Conservation (phyloP, 805 yeast genomes). For the Teunomyces pallodes region DNA sequence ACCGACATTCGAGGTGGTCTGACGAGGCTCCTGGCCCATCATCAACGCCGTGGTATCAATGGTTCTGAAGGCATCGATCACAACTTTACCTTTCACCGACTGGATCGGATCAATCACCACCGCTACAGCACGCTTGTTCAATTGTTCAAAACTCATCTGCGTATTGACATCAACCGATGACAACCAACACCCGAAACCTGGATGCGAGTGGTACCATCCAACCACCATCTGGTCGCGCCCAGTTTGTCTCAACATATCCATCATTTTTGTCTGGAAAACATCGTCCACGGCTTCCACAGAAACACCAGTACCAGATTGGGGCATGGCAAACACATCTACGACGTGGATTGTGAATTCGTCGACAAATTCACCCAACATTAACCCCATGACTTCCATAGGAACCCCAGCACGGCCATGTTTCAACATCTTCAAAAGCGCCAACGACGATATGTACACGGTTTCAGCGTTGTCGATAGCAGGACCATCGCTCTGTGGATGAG, state of each 20-base stretch:
- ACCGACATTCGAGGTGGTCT: conserved; percentile 93
- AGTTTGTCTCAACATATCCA: conserved; percentile 98
- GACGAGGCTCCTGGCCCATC: conserved; percentile 98
- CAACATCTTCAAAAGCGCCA: conserved; percentile 93
- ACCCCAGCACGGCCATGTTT: conserved; percentile 94
- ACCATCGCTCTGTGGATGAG: conserved; percentile 55
- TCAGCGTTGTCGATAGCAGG: conserved; percentile 93
- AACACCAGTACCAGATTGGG: conserved; percentile 97
- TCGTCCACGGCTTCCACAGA: conserved; percentile 99
- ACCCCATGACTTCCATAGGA: conserved; percentile 87
- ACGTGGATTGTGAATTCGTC: conserved; percentile 97
- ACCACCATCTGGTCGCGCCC: conserved; percentile 99
- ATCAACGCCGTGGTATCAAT: conserved; percentile 83
- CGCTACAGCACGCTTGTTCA: conserved; percentile 94
- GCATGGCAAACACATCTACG: conserved; percentile 99
- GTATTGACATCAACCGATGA: conserved; percentile 97
- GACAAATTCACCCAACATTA: conserved; percentile 97
- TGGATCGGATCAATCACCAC: conserved; percentile 98
- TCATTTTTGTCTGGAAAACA: conserved; percentile 97
- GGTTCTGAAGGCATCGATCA: conserved; percentile 95
- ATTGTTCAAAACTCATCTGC: conserved; percentile 95
- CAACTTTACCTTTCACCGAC: conserved; percentile 97
- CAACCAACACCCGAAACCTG: conserved; percentile 98
- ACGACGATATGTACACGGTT: conserved; percentile 92
- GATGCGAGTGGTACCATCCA: conserved; percentile 98